Evolutionary conservation across 2,329 filamentous ascomycete species (phyloP), one percentile per base, ranked within the genome.

Genomic region (Mycogone perniciosa): DNA sequence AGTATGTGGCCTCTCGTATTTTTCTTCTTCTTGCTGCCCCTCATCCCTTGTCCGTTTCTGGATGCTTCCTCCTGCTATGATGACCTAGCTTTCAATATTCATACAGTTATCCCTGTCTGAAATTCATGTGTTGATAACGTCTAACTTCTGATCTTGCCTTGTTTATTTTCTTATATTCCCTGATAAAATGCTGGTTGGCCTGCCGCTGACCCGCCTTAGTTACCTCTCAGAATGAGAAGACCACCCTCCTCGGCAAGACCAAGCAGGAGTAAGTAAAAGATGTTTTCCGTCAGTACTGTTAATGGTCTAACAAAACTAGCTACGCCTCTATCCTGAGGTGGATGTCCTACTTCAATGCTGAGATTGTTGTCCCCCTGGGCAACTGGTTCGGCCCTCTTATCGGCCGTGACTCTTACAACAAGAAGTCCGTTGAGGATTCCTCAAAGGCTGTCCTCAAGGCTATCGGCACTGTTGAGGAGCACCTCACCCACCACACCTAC

Each of bases 91-190:
- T 78, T 78, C 20, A 20, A 57, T 76, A 77, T 79, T 77, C 75
- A 81, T 79, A 85, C 86, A 93, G 89, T 95, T 95, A 95, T 95
- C 89, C 92, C 92, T 96, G 89, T 88, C 92, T 93, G 88, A 96
- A 95, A 68, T 76, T 75, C 63, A 76, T 75, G 71, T 96, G 91
- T 95, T 90, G 91, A 96, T 81, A 82, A 78, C 73, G 86, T 74
- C 80, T 89, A 92, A 83, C 88, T 86, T 89, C 85, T 89, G 85
- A 90, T 74, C 70, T 59, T 56, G 54, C 57, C 53, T 42, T 51
- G 55, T 56, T 43, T 57, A 54, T 56, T 54, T 57, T 50, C 43
- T 58, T 56, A 60, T 62, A 67, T 61, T 64, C 54, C 48, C 31
- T 58, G 61, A 58, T 51, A 44, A 53, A 31, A 51, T 54, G 44